These are phyloP conservation scores for Pythium rishiriense DNA, from an alignment of 352 stramenopile species.

Conservation along the genomic window DNA sequence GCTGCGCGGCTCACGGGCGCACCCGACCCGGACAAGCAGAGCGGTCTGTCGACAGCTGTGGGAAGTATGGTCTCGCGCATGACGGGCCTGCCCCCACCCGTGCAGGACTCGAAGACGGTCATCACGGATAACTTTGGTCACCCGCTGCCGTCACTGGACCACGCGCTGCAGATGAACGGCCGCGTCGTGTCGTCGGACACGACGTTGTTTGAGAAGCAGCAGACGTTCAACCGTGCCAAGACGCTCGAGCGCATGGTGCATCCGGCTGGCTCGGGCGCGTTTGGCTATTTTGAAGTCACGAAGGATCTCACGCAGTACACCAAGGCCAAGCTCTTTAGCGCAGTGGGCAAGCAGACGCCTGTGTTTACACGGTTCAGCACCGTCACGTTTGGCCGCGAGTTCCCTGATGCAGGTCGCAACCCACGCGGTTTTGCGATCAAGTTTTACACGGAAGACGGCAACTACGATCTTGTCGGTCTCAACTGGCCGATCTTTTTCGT, in stretches of 20 bases:
- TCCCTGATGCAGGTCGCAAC: constrained; percentile 53
- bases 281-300: constrained; percentile 32
- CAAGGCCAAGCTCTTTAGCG: constrained; percentile 26
- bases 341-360: constrained; percentile 27
- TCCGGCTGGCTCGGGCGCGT: constrained; percentile 24
- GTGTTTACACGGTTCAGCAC: constrained; percentile 30
- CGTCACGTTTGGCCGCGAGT: constrained; percentile 28
- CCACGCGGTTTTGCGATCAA: constrained; percentile 92
- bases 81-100: constrained; percentile 24
- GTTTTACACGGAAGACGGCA: constrained; percentile 94
- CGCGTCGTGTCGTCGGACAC: constrained; percentile 32
- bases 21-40: constrained; percentile 25
- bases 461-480: constrained; percentile 94
- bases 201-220: constrained; percentile 36
- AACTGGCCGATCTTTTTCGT: constrained; percentile 96
- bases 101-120: constrained; percentile 30
- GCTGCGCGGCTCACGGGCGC: constrained; percentile 33
- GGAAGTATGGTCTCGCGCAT: constrained; percentile 26
- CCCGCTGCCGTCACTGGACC: constrained; percentile 32
- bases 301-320: constrained; percentile 27
- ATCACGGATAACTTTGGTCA: constrained; percentile 38
- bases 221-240: constrained; percentile 43
- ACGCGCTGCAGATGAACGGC: constrained; percentile 34
- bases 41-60: constrained; percentile 18
- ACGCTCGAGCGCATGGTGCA: constrained; percentile 35